Base-by-base conservation (phyloP, 805 yeast genomes). In the Candida khao-thaluensis region DNA sequence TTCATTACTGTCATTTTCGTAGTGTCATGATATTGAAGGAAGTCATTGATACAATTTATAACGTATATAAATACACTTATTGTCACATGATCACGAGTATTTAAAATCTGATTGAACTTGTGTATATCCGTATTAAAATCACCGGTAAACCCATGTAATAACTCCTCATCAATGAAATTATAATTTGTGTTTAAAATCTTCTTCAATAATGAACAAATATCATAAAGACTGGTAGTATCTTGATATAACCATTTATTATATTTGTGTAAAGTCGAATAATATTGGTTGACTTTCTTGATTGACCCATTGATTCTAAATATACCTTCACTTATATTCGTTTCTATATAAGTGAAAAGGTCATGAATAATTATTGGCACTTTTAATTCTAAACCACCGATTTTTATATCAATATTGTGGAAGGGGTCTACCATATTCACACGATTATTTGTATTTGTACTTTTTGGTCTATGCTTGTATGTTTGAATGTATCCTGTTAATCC, bases 261-360 rank as follows among this genome's bases (percentile, higher is more conserved):
- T 15, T 42, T 42, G 18, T 37, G 30, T 12, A 53, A 38, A 18
- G 32, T 30, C 12, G 48, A 33, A 33, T 45, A 46, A 39, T 56
- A 50, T 3, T 46, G 37, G 23, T 53, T 47, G 14, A 60, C 50
- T 22, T 62, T 50, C 30, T 56, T 51, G 20, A 51, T 50, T 1
- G 65, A 60, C 8, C 67, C 67, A 34, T 55, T 59, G 14, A 62
- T 52, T 20, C 67, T 47, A 38, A 62, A 62, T 6, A 60, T 43
- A 12, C 67, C 67, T 35, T 60, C 62, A 15, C 44, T 46, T 1
- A 54, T 36, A 5, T 54, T 43, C 5, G 32, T 37, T 6, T 52
- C 38, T 4, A 61, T 43, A 37, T 47, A 54, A 11, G 47, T 24
- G 31, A 53, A 53, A 25, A 58, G 45, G 22, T 51, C 55, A 7